Evolutionary conservation across 2,329 filamentous ascomycete genomes (phyloP).

Genomic region (Niveomyces coronatus): DNA sequence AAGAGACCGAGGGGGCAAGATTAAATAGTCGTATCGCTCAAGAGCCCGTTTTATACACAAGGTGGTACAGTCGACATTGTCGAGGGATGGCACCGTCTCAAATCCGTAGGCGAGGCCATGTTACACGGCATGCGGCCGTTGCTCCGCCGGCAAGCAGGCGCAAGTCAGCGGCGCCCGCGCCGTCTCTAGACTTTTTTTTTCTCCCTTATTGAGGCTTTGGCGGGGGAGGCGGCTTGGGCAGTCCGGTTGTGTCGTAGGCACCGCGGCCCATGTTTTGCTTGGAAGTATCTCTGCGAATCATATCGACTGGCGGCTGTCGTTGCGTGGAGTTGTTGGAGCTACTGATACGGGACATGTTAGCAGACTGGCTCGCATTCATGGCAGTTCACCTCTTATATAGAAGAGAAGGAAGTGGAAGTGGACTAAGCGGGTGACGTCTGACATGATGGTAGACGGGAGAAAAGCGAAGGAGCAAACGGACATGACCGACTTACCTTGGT

Average conservation of each 20-base stretch:
- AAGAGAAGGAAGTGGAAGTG: neutral
- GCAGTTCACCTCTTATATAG: neutral
- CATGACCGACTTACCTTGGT: slow-evolving; percentile 23
- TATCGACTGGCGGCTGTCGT: slow-evolving; percentile 20
- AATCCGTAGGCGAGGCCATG: slow-evolving; percentile 9
- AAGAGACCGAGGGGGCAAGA: slow-evolving; percentile 14
- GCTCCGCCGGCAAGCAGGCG: neutral
- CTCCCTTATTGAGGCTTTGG: slow-evolving; percentile 32
- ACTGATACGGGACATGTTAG: slow-evolving; percentile 5
- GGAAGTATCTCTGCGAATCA: slow-evolving; percentile 25
- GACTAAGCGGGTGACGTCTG: neutral
- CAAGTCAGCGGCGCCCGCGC: neutral
- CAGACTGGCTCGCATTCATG: neutral
- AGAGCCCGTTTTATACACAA: slow-evolving; percentile 17
- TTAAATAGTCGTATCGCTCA: slow-evolving; percentile 23
- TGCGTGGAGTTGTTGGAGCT: slow-evolving; percentile 1
- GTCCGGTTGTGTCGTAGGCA: slow-evolving; percentile 41
- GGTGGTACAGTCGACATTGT: slow-evolving; percentile 12
- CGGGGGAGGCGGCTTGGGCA: slow-evolving; percentile 33
- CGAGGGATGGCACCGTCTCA: slow-evolving; percentile 12
- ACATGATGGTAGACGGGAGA: neutral
- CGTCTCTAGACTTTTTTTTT: too few relatives aligned
- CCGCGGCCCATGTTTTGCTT: slow-evolving; percentile 39
- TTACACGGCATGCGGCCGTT: slow-evolving; percentile 2
- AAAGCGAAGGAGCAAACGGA: slow-evolving; percentile 9